Base-by-base conservation (phyloP, 2,329 filamentous ascomycete genomes). In the Rosellinia necatrix region DNA sequence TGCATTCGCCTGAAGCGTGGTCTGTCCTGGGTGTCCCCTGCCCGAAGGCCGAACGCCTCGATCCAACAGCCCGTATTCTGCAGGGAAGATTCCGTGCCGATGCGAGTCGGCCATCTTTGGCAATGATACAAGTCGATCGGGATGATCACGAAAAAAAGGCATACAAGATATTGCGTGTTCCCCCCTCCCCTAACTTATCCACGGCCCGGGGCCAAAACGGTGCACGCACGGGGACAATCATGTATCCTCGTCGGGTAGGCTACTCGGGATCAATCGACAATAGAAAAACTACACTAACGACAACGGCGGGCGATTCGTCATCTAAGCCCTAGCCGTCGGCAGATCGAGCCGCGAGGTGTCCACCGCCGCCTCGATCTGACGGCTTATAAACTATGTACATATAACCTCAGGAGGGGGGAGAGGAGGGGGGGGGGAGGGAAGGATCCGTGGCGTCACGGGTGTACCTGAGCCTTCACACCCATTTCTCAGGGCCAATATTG, bases 231-330 rank as follows among this genome's bases (percentile, higher is more conserved):
- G 46, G 54, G n/a, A n/a, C n/a, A 58, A 48, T 58, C 47, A 48
- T 34, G 50, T 47, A 58, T 63, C 57, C 56, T 60, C 58, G 52
- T 42, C 47, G 46, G 62, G 56, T 55, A 60, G 43, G 38, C 62
- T 47, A 58, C 42, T 56, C 61, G 49, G 49, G 41, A 59, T 47
- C 35, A 49, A 17, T 32, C 32, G 22, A 59, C 52, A 58, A n/a
- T n/a, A n/a, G n/a, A n/a, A 63, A 59, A 53, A 49, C 43, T 44
- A 27, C 32, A 42, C 53, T 54, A 35, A 22, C 19, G 42, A 44
- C 34, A 54, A n/a, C n/a, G n/a, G n/a, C n/a, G 38, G 51, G 49
- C 52, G 58, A 66, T 54, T 65, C 62, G 58, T 64, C 64, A 64
- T 64, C 47, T 34, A 47, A 49, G 48, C 49, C 58, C 55, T 52